Conservation (phyloP, 768 basidiomycete species). For the Agrocybe chaxingu region DNA sequence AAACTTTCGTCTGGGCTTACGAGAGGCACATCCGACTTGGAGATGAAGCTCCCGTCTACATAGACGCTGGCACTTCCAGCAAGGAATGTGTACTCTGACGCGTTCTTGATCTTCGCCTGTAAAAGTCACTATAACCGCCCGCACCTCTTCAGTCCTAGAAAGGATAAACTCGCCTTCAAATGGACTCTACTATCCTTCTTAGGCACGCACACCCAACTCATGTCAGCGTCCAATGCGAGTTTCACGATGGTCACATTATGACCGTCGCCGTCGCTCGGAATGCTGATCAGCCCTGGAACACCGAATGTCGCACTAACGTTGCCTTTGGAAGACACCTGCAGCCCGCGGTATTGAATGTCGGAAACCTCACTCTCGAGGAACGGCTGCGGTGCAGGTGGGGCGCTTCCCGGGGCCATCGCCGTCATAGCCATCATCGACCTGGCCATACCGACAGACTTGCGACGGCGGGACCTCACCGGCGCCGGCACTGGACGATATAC, state of each 20-base stretch:
- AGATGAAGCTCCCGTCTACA: slow-evolving; percentile 55
- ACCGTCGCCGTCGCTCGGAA: slow-evolving; percentile 36
- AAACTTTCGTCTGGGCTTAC: slow-evolving; percentile 43
- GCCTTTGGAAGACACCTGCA: slow-evolving; percentile 32
- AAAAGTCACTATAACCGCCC: neutral
- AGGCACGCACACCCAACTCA: slow-evolving; percentile 42
- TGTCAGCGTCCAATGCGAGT: slow-evolving; percentile 31
- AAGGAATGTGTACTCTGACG: slow-evolving; percentile 50
- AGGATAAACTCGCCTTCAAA: slow-evolving; percentile 27
- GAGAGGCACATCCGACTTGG: slow-evolving; percentile 38
- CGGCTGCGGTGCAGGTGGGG: neutral
- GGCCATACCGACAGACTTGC: too few species aligned
- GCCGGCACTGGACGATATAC: slow-evolving; percentile 9
- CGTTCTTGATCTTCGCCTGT: slow-evolving; percentile 49
- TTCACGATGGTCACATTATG: slow-evolving; percentile 41
- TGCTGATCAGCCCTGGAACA: slow-evolving; percentile 37
- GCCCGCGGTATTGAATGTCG: slow-evolving; percentile 14
- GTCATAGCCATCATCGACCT: neutral
- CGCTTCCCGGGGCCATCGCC: neutral
- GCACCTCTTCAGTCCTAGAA: too few species aligned
- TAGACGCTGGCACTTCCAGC: slow-evolving; percentile 47
- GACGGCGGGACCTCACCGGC: too few species aligned
- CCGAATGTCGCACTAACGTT: slow-evolving; percentile 38
- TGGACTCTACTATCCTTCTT: slow-evolving; percentile 35
- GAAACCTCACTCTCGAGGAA: neutral